phyloP scores from a whole-genome alignment of 345 rosid species.

The Brassica incana region DNA sequence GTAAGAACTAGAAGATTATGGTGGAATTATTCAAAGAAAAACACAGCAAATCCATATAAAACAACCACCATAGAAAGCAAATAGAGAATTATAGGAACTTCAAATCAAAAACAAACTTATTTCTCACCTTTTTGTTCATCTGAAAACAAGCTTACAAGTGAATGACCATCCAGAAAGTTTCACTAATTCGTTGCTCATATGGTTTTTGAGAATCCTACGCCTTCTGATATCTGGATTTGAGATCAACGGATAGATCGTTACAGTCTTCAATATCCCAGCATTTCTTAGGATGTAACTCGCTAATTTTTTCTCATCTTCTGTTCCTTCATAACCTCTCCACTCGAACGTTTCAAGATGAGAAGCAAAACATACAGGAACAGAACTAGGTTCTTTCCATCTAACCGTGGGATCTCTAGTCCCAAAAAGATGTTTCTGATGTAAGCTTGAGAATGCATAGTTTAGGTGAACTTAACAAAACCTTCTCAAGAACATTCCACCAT shows the following conservation, averaged over 20 bases:
- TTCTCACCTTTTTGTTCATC: background rate
- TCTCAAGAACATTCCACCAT: constrained; percentile 21
- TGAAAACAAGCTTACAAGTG: constrained; percentile 13
- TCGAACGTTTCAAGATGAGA: constrained; percentile 23
- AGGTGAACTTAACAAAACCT: constrained; percentile 2
- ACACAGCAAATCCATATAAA: background rate
- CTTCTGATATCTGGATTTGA: background rate
- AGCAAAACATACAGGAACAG: constrained; percentile 8
- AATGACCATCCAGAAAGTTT: background rate
- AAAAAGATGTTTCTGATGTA: background rate
- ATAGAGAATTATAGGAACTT: background rate
- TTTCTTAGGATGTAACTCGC: background rate
- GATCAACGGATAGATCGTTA: constrained; percentile 1
- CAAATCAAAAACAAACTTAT: background rate
- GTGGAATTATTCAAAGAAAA: background rate
- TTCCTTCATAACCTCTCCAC: constrained; percentile 21
- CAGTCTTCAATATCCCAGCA: constrained; percentile 11
- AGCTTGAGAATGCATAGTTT: constrained; percentile 20
- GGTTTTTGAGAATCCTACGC: background rate
- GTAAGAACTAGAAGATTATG: background rate
- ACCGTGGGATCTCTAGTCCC: background rate
- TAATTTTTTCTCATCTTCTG: constrained; percentile 7
- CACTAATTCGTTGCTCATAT: background rate
- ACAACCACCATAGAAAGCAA: background rate
- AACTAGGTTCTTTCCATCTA: constrained; percentile 19